Conservation (phyloP, 352 stramenopile species). For the Pilasporangium apinafurcum region DNA sequence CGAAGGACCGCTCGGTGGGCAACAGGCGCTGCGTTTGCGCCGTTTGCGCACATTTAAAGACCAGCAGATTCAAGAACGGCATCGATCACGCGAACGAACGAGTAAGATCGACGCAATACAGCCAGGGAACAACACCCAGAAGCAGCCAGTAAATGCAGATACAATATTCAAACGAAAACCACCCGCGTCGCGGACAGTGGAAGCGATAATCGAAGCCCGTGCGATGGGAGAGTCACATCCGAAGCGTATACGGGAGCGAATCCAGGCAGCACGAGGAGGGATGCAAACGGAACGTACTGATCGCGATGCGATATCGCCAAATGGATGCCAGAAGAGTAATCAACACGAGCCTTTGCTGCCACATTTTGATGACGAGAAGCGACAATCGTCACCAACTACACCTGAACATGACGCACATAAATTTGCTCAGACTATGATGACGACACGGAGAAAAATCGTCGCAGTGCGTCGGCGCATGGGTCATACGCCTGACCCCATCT, state of each 20-base stretch:
- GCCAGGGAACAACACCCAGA: neutral
- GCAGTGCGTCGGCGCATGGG: constrained; percentile 27
- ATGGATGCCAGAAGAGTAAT: neutral
- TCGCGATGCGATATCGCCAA: too few relatives aligned
- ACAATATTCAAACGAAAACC: constrained; percentile 1
- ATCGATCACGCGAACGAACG: constrained; percentile 19
- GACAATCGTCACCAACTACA: neutral
- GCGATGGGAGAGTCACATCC: constrained; percentile 11
- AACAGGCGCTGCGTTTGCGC: constrained; percentile 41
- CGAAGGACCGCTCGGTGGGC: constrained; percentile 36
- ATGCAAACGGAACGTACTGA: constrained; percentile 47
- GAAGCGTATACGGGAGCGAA: constrained; percentile 21
- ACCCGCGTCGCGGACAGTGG: constrained; percentile 22
- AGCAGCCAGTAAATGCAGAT: neutral
- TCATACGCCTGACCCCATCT: too few relatives aligned
- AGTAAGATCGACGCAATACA: neutral
- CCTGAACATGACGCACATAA: neutral
- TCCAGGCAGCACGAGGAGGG: constrained; percentile 27
- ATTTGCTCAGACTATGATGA: neutral
- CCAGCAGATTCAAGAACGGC: constrained; percentile 20
- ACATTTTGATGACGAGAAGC: constrained; percentile 2
- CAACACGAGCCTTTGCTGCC: constrained; percentile 5
- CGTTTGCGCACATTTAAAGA: constrained; percentile 30
- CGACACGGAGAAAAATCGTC: neutral
- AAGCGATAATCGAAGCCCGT: constrained; percentile 37